Evolutionary conservation across 1,139 yeast genomes (phyloP), one percentile per base, ranked within the genome.

Genomic region (Nadsonia commutata): DNA sequence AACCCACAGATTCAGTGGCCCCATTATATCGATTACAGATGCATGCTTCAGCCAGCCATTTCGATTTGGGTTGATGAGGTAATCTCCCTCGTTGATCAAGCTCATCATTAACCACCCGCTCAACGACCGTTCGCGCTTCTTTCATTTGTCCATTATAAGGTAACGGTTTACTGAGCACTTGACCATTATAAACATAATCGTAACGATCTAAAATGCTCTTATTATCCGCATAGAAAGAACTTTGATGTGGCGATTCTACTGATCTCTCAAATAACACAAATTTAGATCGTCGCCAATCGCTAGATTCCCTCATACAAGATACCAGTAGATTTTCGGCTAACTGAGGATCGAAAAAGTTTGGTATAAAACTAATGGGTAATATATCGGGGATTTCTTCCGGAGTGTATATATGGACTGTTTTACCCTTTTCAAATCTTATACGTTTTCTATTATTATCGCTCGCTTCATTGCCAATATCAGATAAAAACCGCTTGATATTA

Each of bases 241-340:
- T 56, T 5, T 59, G 57, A 52, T 78, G 84, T 20, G 73, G 70
- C 0, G 86, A 73, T 7, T 54, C 56, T 41, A 82, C 80, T 42
- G 64, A 56, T 19, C 77, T 71, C 1, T 78, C 85, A 51, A 79
- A 80, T 16, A 81, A 62, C 46, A 71, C 68, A 53, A 81, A 81
- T 33, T 50, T 42, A 20, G 47, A 44, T 46, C 65, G 62, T 16
- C 64, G 63, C 62, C 76, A 73, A 4, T 27, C 33, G 13, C 16
- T 13, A 7, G 33, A 27, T 27, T 27, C 33, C 13, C n/a, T 5
- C n/a, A 27, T 11, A 9, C 9, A 4, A 4, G 33, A 27, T 4
- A 3, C n/a, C n/a, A 27, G n/a, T 11, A 27, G 33, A 16, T 27
- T 27, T 9, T 27, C 33, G 13, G 33, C 33, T 9, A 27, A 27